Percentiles rank a stretch among this genome's conserved stretches.
Conservation (phyloP, 345 rosid species). For the Eucalyptus decipiens region DNA sequence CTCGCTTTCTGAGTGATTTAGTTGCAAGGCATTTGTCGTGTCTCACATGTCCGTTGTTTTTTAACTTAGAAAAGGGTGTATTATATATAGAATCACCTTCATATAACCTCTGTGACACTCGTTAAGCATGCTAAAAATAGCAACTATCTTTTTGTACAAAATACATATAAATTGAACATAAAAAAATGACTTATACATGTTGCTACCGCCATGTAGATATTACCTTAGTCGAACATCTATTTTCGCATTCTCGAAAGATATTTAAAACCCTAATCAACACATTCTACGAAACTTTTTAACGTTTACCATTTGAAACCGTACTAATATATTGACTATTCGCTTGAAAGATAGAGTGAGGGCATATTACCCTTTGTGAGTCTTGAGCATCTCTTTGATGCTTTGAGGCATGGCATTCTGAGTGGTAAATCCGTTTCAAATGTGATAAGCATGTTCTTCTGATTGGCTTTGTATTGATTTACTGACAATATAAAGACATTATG, state of each 20-base stretch:
- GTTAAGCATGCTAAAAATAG: not conserved
- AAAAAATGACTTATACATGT: no score
- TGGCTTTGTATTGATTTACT: not conserved
- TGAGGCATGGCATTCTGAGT: not conserved
- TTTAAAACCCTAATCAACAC: no score
- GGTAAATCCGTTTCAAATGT: not conserved
- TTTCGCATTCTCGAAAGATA: no score
- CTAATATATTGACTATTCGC: fast-evolving
- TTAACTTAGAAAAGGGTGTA: no score
- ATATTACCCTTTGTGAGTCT: not conserved
- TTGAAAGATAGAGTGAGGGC: not conserved
- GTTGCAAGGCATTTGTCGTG: not conserved
- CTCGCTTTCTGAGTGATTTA: not conserved
- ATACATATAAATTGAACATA: not conserved
- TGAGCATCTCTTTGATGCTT: not conserved
- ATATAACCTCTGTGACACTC: not conserved
- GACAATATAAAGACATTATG: not conserved
- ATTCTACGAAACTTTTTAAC: fast-evolving
- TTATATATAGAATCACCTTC: not conserved
- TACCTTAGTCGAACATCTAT: no score
- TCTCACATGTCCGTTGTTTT: not conserved
- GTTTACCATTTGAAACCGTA: not conserved
- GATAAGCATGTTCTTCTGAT: not conserved
- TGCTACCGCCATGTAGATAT: no score
- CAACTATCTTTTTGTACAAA: not conserved